Conservation (phyloP, 2,329 filamentous ascomycete genomes). For the Paecilomyces niveus region DNA sequence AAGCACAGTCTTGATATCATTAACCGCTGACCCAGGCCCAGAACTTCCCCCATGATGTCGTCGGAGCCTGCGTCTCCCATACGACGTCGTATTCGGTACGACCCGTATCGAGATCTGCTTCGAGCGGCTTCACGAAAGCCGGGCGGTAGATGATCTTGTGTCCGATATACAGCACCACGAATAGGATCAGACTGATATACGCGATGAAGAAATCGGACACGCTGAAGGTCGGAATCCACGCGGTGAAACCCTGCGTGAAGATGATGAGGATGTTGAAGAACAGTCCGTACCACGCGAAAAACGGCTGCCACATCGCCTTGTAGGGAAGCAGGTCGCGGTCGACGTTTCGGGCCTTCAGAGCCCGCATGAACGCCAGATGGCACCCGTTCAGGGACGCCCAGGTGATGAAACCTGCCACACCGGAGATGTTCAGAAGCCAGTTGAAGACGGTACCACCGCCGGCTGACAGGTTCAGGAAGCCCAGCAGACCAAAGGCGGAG, state of each 20-base stretch:
- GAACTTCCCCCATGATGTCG: slow-evolving; percentile 21
- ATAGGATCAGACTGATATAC: slow-evolving; percentile 60
- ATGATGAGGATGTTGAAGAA: slow-evolving; percentile 59
- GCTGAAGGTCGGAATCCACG: slow-evolving; percentile 55
- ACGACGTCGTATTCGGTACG: slow-evolving; percentile 25
- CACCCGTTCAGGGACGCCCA: slow-evolving; percentile 46
- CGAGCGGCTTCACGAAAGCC: slow-evolving; percentile 27
- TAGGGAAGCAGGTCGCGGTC: slow-evolving; percentile 54
- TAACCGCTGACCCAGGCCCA: slow-evolving; percentile 16
- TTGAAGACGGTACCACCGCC: slow-evolving; percentile 54
- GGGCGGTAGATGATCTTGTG: slow-evolving; percentile 47
- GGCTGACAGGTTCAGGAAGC: slow-evolving; percentile 62
- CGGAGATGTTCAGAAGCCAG: slow-evolving; percentile 45
- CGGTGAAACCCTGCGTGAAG: slow-evolving; percentile 62
- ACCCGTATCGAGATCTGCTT: slow-evolving; percentile 40
- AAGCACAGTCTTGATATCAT: background rate
- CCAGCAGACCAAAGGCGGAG: slow-evolving; percentile 53
- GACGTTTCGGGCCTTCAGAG: slow-evolving; percentile 50
- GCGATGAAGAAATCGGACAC: slow-evolving; percentile 56
- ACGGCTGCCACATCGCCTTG: slow-evolving; percentile 56
- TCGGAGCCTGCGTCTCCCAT: slow-evolving; percentile 26
- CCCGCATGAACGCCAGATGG: slow-evolving; percentile 60
- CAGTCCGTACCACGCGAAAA: slow-evolving; percentile 57
- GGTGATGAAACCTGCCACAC: slow-evolving; percentile 42
- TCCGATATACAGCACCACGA: slow-evolving; percentile 51